Base-by-base conservation (phyloP, 495 filamentous ascomycete genomes). In the Neurospora sp. region DNA sequence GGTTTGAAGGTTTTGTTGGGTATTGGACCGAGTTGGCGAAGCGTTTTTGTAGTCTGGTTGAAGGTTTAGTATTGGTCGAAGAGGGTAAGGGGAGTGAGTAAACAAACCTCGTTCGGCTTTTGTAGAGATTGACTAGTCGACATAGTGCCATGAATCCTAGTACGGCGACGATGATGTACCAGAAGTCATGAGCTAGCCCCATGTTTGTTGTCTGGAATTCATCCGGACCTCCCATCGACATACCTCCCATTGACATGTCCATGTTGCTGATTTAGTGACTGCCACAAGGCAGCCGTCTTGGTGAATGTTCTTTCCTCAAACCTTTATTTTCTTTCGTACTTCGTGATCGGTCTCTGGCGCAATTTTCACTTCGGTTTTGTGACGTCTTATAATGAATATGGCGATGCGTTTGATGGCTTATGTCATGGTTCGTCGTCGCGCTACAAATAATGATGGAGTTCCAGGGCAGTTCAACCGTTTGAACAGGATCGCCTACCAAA, bases 1-100 rank as follows among this genome's bases (percentile, higher is more conserved):
- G 22, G 61, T 87, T 88, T 75, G 86, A 89, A 16, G 93, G 92
- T 77, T 88, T 89, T 20, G 92, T 89, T 9, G 92, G 91, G 35
- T 82, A 87, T 45, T 80, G 78, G 20, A 80, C 74, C 9, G 85
- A 84, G n/a, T 77, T 78, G 3, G 75, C 75, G 20, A 75, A 78
- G 22, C 75, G 78, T 74, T 76, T 78, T 71, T 82, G 83, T 71
- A 86, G 71, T 70, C 85, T 85, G 74, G 7, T 53, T 53, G 27
- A 40, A 45, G 44, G 27, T 8, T 71, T 38, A 76, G 69, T 16
- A 16, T 9, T 3, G 37, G 2, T 38, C 5, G 22, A 38, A n/a
- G 5, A 9, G n/a, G 35, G 22, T 38, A 70, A 35, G 44, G 4
- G 12, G 35, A 12, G 12, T 27, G 20, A 59, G 48, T 27, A 6